Conservation (phyloP, 257 asterid species). For the Pogostemon cablin region DNA sequence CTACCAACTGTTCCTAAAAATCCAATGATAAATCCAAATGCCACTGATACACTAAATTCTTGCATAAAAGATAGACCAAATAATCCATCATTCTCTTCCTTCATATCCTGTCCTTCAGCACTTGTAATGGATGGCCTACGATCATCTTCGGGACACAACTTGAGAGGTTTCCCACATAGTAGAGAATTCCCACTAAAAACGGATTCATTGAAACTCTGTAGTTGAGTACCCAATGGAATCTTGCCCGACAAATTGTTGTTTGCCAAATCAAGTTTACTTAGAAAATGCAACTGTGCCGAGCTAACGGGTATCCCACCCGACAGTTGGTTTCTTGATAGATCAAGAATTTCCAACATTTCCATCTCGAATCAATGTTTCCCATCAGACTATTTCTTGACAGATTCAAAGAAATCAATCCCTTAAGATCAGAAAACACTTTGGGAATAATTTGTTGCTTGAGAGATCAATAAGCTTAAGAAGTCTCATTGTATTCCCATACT, state of each 20-base stretch:
- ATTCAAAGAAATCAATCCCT: conserved; percentile 34
- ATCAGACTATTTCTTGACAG: conserved; percentile 39
- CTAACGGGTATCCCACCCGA: conserved; percentile 40
- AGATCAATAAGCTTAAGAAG: conserved; percentile 41
- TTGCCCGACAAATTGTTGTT: conserved; percentile 39
- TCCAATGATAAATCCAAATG: conserved; percentile 36
- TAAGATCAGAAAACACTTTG: conserved; percentile 16
- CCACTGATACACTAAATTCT: conserved; percentile 25
- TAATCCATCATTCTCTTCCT: conserved; percentile 23
- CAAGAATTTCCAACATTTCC: conserved; percentile 41
- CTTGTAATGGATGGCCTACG: not conserved
- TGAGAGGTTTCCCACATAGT: conserved; percentile 44
- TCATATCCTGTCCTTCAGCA: not conserved
- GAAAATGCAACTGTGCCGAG: conserved; percentile 16
- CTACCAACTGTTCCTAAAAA: conserved; percentile 40
- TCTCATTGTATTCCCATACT: not conserved
- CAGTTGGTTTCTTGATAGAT: conserved; percentile 40
- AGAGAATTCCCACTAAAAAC: conserved; percentile 29
- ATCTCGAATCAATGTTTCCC: conserved; percentile 38
- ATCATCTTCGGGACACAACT: conserved; percentile 29
- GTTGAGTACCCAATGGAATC: conserved; percentile 43
- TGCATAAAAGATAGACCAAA: conserved; percentile 3
- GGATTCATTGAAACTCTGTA: conserved; percentile 38
- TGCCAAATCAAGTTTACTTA: conserved; percentile 37
- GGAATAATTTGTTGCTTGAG: conserved; percentile 39